Base-by-base conservation (phyloP, 2,329 filamentous ascomycete genomes). In the Lasiodiplodia hormozganensis region DNA sequence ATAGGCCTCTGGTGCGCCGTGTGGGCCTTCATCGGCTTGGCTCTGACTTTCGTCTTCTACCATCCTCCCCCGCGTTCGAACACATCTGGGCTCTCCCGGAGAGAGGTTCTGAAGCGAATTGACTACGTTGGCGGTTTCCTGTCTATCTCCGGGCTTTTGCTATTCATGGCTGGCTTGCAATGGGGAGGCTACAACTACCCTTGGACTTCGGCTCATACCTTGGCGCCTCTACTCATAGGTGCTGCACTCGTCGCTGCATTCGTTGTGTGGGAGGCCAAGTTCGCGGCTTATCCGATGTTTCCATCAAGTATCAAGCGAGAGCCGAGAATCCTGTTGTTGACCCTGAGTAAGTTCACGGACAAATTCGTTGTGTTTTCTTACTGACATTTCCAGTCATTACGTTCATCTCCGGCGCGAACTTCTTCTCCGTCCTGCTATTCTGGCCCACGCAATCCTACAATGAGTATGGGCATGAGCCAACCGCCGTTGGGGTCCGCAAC, bases 261-360 rank as follows among this genome's bases (percentile, higher is more conserved):
- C 69, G 62, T 78, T 8, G 67, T 79, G 7, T 81, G 75, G 71
- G 80, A 82, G 67, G 76, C 72, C 73, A 79, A 79, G 56, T 76
- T 77, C 49, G 79, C 80, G 14, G 71, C 72, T 38, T 73, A 78
- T 47, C 80, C 80, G 6, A 81, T 82, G 76, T 74, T 82, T 18
- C 80, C 81, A 3, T 70, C 73, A 8, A 76, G 78, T 47, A 72
- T 79, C n/a, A 58, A 67, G 40, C 53, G 25, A 40, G 65, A 67
- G 23, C 65, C 65, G 18, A 40, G 65, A 25, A 60, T 67, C 5
- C 53, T 67, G 16, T 85, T 91, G 11, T 88, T 88, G 0, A 86
- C 88, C 0, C 87, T 86, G 2, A 18, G 58, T 62, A 62, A 51
- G 58, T 14, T 18, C 5, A 21, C 25, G 25, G 31, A 18, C 14